Evolutionary conservation across 2,329 filamentous ascomycete species (phyloP).

Genomic region (Cercospora canescens): DNA sequence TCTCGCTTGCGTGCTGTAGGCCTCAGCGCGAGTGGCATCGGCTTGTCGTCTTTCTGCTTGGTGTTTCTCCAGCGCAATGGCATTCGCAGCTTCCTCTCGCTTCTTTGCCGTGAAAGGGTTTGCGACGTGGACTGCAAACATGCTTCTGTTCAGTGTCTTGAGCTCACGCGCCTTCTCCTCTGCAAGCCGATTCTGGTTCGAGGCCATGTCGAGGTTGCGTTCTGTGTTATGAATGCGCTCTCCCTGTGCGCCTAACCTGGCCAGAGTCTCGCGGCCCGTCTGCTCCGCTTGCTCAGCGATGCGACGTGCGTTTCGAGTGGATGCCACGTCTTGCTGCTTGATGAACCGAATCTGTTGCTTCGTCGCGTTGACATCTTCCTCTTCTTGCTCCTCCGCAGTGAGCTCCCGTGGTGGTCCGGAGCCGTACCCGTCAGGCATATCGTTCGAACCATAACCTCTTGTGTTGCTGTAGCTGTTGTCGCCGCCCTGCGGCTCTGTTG

Average conservation of each 20-base stretch:
- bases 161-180: constrained; percentile 80
- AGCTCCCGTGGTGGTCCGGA: constrained; percentile 71
- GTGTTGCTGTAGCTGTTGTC: constrained; percentile 36
- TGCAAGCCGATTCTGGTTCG: constrained; percentile 70
- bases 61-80: constrained; percentile 67
- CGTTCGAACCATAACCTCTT: constrained; percentile 31
- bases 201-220: constrained; percentile 75
- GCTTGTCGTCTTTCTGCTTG: constrained; percentile 56
- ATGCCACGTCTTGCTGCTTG: constrained; percentile 75
- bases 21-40: constrained; percentile 57
- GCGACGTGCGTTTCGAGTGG: constrained; percentile 67
- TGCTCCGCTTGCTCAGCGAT: constrained; percentile 70
- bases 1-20: constrained; percentile 56
- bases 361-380: constrained; percentile 69
- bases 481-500: constrained; percentile 9
- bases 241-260: constrained; percentile 73
- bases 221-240: constrained; percentile 82
- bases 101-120: constrained; percentile 66
- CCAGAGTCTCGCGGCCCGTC: constrained; percentile 69
- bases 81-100: constrained; percentile 60
- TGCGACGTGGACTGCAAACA: constrained; percentile 66
- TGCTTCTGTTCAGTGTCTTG: constrained; percentile 81
- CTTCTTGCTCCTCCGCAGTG: constrained; percentile 77
- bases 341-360: constrained; percentile 74
- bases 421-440: constrained; percentile 43